Evolutionary conservation across 179 eudicot species (phyloP).

Genomic region (Beta corolliflora): DNA sequence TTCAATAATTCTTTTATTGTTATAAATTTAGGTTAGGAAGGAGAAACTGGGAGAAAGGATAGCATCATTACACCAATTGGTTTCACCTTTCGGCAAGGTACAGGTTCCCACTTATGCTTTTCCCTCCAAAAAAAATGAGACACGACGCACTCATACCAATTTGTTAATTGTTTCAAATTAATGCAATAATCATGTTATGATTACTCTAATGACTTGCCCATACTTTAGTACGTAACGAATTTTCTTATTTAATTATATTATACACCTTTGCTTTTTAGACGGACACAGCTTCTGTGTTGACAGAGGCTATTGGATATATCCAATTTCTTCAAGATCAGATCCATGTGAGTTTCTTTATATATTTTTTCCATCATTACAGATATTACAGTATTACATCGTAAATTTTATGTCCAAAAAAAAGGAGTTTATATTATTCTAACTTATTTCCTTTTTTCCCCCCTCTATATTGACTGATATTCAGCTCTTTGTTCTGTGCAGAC

Average conservation of each 20-base stretch:
- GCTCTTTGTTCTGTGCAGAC: conserved; percentile 35
- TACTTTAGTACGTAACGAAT: not conserved
- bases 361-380: not conserved
- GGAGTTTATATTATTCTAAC: not conserved
- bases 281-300: conserved; percentile 64
- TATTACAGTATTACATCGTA: not conserved
- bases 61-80: conserved; percentile 60
- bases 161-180: not conserved
- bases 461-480: not conserved
- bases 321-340: conserved; percentile 64
- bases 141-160: not conserved
- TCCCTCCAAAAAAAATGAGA: not conserved
- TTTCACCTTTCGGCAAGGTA: conserved; percentile 78
- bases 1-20: not conserved
- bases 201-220: conserved; percentile 19
- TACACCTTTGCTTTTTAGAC: conserved; percentile 37
- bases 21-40: conserved; percentile 44
- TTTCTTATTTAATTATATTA: conserved; percentile 1
- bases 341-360: conserved; percentile 39
- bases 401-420: not conserved
- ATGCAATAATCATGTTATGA: not conserved
- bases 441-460: too few species aligned
- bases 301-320: conserved; percentile 63
- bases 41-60: conserved; percentile 68
- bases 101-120: conserved; percentile 27